Base-by-base conservation (phyloP, 805 yeast species). In the Candida rishiriensis region DNA sequence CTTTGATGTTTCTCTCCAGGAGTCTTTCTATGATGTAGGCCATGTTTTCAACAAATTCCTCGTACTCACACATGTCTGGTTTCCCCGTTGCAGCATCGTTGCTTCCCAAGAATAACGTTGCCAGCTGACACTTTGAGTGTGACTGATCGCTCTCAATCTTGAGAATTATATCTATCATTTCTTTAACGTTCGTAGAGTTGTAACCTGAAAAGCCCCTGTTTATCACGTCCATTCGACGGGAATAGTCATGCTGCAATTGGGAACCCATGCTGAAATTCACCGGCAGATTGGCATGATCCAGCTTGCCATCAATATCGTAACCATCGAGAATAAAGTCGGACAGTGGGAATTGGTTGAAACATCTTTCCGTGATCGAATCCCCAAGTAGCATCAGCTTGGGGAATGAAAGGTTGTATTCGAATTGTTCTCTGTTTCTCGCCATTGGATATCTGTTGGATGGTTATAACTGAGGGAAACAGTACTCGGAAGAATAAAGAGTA, bases 131-230 rank as follows among this genome's bases (percentile, higher is more conserved):
- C 36, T 52, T 55, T n/a, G 46, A 47, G 34, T 50, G 48, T 6
- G 57, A 51, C 28, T 40, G 21, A 26, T 62, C 65, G 39, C 74
- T 59, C 49, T 79, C 85, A 1, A 66, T 57, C n/a, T 68, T 64
- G 33, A 86, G 61, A 18, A 82, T 65, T 38, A 68, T 66, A n/a
- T 75, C 75, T 6, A 77, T 58, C 29, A 85, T 55, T 41, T 68
- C 61, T 21, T 66, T 59, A 3, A 77, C 86, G 65, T 81, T 81
- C 21, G 75, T 72, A 0, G 88, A 68, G 55, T 75, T 86, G 64
- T 85, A 88, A 0, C 96, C 96, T 1, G 81, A 63, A 56, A 69
- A 86, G 0, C 96, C 96, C 47, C 95, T 69, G 37, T 76, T 79
- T 3, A 88, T 58, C 3, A 88, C 69, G 53, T 85, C 93, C 48